Evolutionary conservation across 176 grass and related monocot genomes (phyloP), one percentile per base, ranked within the genome.

Genomic region (Bromus sterilis): DNA sequence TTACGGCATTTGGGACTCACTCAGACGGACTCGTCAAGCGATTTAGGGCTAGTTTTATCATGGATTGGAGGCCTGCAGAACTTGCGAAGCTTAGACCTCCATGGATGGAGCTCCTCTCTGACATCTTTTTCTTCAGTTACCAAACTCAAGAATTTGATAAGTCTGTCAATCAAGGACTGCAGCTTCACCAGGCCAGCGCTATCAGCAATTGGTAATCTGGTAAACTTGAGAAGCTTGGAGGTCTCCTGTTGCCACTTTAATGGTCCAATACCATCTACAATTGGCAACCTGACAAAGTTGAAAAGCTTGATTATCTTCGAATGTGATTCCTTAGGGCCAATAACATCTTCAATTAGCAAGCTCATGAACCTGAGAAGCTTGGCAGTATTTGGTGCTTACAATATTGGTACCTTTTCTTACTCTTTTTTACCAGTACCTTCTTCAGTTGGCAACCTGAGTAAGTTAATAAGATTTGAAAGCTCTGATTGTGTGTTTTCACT

Each of bases 151-250:
- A 23, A 2, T 9, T 49, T 83, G 80, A 48, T 0, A 55, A 56
- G n/a, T 0, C 7, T 69, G 12, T 24, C 0, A 0, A n/a, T 34
- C 11, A 0, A 3, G 0, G 1, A 0, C 0, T 9, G 71, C 61
- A 69, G 30, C 18, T 2, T 77, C 34, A 42, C 60, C 10, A 21
- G 2, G 7, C 14, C 49, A 10, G n/a, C 11, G 5, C 34, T 76
- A 7, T 41, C 29, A 13, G 2, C 29, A 37, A 0, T 75, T 49
- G 15, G 63, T 4, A 66, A 66, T 71, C 60, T 63, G 0, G 14
- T 32, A 33, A 29, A 4, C 20, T 66, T 90, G 30, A 9, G 10
- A 58, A 16, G 0, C 41, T 82, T 90, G 8, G 4, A 21, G 0
- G 28, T 89, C 24, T 20, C 0, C 6, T 0, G 0, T 4, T 39